Percentiles rank a stretch among this genome's conserved stretches.
phyloP scores from a whole-genome alignment of 352 stramenopile genomes.

The Globisporangium nodosum region DNA sequence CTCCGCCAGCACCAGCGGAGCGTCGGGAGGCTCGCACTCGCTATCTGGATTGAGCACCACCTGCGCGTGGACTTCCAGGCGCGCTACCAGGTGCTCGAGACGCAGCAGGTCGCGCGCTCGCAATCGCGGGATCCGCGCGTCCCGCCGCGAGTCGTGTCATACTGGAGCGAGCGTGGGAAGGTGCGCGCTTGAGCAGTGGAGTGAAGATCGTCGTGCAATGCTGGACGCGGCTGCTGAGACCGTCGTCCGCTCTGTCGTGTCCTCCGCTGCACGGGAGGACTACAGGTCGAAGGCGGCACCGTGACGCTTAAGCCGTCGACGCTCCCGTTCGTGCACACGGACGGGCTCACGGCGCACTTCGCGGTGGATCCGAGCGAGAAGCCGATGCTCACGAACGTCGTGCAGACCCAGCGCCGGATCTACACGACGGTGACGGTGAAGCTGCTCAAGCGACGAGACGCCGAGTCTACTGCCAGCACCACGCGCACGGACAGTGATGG shows the following conservation, averaged over 20 bases:
- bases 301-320: conserved; percentile 19
- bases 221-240: too few species aligned
- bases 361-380: conserved; percentile 7
- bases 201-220: not conserved
- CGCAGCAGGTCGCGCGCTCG: conserved; percentile 36
- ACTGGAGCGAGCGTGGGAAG: conserved; percentile 50
- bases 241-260: too few species aligned
- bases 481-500: not conserved
- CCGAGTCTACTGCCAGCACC: not conserved
- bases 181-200: conserved; percentile 11
- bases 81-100: conserved; percentile 47
- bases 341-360: conserved; percentile 27
- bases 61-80: conserved; percentile 38
- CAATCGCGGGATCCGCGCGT: conserved; percentile 39
- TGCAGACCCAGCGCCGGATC: conserved; percentile 40
- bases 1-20: conserved; percentile 19
- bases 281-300: conserved; percentile 21
- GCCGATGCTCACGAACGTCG: conserved; percentile 61
- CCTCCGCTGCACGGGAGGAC: not conserved
- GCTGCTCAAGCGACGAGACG: conserved; percentile 25
- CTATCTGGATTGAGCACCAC: conserved; percentile 21
- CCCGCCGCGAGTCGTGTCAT: conserved; percentile 40
- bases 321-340: conserved; percentile 23
- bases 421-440: conserved; percentile 52
- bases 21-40: conserved; percentile 27